A percentile compares a stretch with the other conserved stretches of the same genome.
phyloP scores from a whole-genome alignment of 106 monocot species.

The Acorus gramineus region DNA sequence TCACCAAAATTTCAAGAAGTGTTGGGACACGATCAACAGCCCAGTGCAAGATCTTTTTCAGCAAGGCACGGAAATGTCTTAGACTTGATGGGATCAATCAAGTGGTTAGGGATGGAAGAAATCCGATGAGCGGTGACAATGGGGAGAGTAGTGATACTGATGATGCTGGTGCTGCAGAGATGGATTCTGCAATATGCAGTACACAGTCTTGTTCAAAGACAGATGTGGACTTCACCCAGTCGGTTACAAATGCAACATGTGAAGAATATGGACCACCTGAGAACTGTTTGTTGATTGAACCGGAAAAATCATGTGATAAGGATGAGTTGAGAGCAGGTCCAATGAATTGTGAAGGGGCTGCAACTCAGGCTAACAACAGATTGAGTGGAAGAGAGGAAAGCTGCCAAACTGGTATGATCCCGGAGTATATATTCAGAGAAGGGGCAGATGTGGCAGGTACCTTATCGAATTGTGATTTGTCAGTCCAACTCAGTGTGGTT shows the following conservation, averaged over 20 bases:
- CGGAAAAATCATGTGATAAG: conserved; percentile 17
- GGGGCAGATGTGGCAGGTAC: conserved; percentile 2
- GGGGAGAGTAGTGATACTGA: conserved; percentile 52
- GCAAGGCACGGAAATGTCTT: conserved; percentile 87
- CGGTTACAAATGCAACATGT: conserved; percentile 11
- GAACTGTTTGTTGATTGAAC: conserved; percentile 5
- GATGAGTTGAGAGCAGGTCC: conserved; percentile 5
- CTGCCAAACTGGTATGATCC: conserved; percentile 1
- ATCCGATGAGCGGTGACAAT: conserved; percentile 39
- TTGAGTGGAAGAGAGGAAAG: not conserved
- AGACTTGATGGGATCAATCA: conserved; percentile 46
- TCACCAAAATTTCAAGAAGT: conserved; percentile 41
- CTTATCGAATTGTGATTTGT: conserved; percentile 1
- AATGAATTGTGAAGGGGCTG: not conserved
- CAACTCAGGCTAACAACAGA: not conserved
- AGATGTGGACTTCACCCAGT: conserved; percentile 31
- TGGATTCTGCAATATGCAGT: conserved; percentile 62
- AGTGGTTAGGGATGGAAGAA: conserved; percentile 13
- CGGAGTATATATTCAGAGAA: not conserved
- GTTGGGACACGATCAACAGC: conserved; percentile 63
- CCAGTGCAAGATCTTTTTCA: conserved; percentile 86
- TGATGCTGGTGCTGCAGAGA: conserved; percentile 52
- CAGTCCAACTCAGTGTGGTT: not conserved
- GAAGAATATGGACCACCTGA: conserved; percentile 16
- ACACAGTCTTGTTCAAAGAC: conserved; percentile 59